Conservation (phyloP, 306 rosid genomes). For the Gleditsia sinensis region DNA sequence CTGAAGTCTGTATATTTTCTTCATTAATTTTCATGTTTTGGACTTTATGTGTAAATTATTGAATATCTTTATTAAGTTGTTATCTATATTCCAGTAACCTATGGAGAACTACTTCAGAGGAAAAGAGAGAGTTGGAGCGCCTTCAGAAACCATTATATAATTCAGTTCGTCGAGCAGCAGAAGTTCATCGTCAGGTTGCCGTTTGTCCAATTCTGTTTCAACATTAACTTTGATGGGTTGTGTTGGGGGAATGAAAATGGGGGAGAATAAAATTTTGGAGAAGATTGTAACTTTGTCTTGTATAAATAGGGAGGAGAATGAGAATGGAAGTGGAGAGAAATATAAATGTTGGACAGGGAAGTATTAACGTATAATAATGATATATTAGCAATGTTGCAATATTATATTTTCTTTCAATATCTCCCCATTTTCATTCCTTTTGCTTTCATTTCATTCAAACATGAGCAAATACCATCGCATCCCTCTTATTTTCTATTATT, state of each 20-base stretch:
- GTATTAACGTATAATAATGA: background rate
- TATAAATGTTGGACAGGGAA: background rate
- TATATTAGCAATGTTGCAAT: background rate
- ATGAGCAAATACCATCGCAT: background rate
- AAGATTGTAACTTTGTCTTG: background rate
- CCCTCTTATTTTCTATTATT: background rate
- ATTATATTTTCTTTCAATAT: background rate
- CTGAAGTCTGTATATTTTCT: background rate
- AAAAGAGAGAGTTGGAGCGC: constrained; percentile 98
- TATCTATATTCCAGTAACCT: constrained; percentile 58
- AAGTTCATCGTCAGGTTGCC: constrained; percentile 97
- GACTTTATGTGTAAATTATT: constrained; percentile 10
- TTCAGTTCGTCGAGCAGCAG: constrained; percentile 97
- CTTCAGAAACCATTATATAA: constrained; percentile 85
- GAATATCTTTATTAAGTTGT: constrained; percentile 11
- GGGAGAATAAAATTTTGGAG: background rate
- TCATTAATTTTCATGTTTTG: background rate
- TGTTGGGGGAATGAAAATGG: constrained; percentile 14
- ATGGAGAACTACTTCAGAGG: constrained; percentile 97
- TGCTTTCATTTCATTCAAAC: background rate
- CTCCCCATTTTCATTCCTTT: background rate
- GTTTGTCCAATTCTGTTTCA: constrained; percentile 34
- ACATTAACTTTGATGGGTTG: constrained; percentile 24
- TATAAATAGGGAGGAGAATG: constrained; percentile 20
- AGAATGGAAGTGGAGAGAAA: constrained; percentile 10